phyloP scores from a whole-genome alignment of 2,329 filamentous ascomycete species.

The Ilyonectria destructans region DNA sequence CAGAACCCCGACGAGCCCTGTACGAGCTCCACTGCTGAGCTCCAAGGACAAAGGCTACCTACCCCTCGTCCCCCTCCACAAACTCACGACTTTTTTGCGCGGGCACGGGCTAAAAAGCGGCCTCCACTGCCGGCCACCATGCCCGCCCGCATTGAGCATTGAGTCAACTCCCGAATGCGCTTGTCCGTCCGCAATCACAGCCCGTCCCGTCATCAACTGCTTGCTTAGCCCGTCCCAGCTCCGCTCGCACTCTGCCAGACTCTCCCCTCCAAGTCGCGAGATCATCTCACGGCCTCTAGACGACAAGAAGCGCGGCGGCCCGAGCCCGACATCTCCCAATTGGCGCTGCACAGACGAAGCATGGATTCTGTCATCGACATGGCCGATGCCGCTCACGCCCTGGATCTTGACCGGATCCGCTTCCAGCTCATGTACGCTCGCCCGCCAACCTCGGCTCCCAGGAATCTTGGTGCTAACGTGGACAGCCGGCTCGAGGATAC shows the following conservation, averaged over 20 bases:
- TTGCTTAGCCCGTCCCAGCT: constrained; percentile 7
- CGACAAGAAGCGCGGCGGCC: constrained; percentile 2
- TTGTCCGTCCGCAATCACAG: constrained; percentile 17
- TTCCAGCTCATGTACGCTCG: constrained; percentile 88
- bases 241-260: background rate
- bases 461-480: constrained; percentile 23
- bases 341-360: constrained; percentile 23
- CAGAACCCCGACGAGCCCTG: background rate
- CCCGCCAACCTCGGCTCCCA: constrained; percentile 6
- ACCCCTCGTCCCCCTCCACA: constrained; percentile 37
- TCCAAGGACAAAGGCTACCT: background rate
- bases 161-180: constrained; percentile 24
- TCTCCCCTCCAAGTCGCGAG: constrained; percentile 3
- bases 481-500: constrained; percentile 94
- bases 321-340: constrained; percentile 13
- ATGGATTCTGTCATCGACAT: constrained; percentile 97
- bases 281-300: background rate
- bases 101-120: constrained; percentile 35
- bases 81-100: constrained; percentile 21
- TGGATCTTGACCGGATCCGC: constrained; percentile 93
- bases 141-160: constrained; percentile 9
- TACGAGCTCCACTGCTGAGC: background rate
- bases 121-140: constrained; percentile 34
- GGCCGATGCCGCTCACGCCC: constrained; percentile 85
- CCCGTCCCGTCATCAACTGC: constrained; percentile 2